phyloP scores from a whole-genome alignment of 805 yeast genomes.

The Metschnikowia rubicola region DNA sequence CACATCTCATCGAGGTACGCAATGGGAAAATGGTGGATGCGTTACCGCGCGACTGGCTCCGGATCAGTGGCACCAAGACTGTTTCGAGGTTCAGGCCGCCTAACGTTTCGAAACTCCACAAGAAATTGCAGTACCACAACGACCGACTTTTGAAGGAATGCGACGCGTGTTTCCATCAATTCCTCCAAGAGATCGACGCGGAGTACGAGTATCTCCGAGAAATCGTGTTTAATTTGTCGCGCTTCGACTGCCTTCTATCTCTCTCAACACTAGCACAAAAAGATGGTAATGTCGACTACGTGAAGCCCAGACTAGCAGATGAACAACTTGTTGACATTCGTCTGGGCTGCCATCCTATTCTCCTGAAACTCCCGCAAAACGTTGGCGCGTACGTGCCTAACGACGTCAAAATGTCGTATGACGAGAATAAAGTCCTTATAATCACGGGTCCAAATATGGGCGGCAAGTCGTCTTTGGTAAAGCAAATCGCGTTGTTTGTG shows the following conservation, averaged over 20 bases:
- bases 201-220: conserved; percentile 28
- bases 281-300: conserved; percentile 1
- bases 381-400: conserved; percentile 58
- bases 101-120: conserved; percentile 45
- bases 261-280: conserved; percentile 10
- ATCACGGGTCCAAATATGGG: conserved; percentile 91
- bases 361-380: conserved; percentile 44
- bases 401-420: conserved; percentile 47
- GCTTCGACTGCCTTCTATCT: conserved; percentile 17
- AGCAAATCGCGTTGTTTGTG: conserved; percentile 66
- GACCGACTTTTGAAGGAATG: conserved; percentile 49
- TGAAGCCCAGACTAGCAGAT: conserved; percentile 34
- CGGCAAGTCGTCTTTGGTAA: conserved; percentile 75
- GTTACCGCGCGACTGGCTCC: conserved; percentile 75
- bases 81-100: conserved; percentile 77
- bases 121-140: conserved; percentile 54
- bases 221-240: conserved; percentile 13
- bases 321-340: conserved; percentile 43
- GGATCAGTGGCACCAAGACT: conserved; percentile 63
- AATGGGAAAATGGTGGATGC: conserved; percentile 49
- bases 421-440: conserved; percentile 51
- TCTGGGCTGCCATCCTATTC: conserved; percentile 65
- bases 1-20: conserved; percentile 74
- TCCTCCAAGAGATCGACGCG: conserved; percentile 35
- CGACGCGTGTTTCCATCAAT: conserved; percentile 43